Evolutionary conservation across 2,329 filamentous ascomycete genomes (phyloP), one percentile per base, ranked within the genome.

Genomic region (Colletotrichum sp.): DNA sequence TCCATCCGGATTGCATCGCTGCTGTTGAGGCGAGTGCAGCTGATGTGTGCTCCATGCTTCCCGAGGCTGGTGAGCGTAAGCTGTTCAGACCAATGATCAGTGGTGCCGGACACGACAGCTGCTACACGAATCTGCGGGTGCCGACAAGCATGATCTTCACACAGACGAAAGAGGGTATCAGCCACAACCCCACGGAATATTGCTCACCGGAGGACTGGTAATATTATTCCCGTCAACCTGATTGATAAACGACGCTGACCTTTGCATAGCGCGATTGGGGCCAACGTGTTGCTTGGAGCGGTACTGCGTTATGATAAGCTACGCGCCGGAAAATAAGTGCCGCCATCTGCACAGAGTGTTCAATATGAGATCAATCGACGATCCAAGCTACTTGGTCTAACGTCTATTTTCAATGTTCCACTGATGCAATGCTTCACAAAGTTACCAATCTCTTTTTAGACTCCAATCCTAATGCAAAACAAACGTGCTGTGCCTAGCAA

Each of bases 141-240:
- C 44, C 44, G n/a, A 52, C 44, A 22, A 52, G 44, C 12, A 52
- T 52, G 44, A 52, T 52, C 44, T 52, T 52, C 44, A 52, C 44
- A 22, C 44, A 12, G 44, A 52, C 44, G 11, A 22, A 6, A 6
- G 44, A 52, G n/a, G 44, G 44, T 8, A 52, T 52, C 44, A 52
- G 44, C 12, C 44, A 52, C n/a, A 52, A 52, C n/a, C 44, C 44
- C 8, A 22, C 44, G 12, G 44, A 52, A 52, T 52, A 52, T 12
- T 52, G 44, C 44, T 52, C 44, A 22, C n/a, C 44, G 44, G 44
- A 52, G 44, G 44, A 52, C 44, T 52, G 44, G 44, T 52, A 52
- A 13, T 22, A 13, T 8, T 13, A 3, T 13, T n/a, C 11, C 44
- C n/a, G 6, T 7, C 6, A 52, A 22, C 44, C n/a, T 13, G 44